These are phyloP conservation scores for Daldinia eschscholtzii DNA, from an alignment of 2,329 filamentous ascomycete species.

Conservation along the genomic window DNA sequence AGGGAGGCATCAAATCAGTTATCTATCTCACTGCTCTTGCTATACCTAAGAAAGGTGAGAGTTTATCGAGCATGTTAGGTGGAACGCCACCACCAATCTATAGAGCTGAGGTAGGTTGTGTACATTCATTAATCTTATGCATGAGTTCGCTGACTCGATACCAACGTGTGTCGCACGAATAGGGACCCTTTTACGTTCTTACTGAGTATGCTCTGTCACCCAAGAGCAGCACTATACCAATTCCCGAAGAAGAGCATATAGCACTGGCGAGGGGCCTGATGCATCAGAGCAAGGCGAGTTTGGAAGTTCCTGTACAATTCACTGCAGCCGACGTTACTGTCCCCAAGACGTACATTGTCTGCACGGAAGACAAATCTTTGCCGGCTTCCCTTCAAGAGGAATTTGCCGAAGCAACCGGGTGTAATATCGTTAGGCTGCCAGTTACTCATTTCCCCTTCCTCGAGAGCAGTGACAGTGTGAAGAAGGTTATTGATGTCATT, in stretches of 20 bases:
- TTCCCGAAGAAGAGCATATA: conserved; percentile 17
- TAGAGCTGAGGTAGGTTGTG: conserved; percentile 31
- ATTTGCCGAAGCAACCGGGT: conserved; percentile 41
- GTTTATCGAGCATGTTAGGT: conserved; percentile 35
- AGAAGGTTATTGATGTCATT: conserved; percentile 34
- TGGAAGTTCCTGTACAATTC: conserved; percentile 33
- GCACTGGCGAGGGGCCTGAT: conserved; percentile 29
- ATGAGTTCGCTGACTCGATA: not conserved
- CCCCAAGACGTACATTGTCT: conserved; percentile 49
- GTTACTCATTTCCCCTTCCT: conserved; percentile 45
- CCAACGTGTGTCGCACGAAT: not conserved
- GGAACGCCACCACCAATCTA: conserved; percentile 37
- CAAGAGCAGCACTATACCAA: not conserved
- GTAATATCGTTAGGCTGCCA: conserved; percentile 39
- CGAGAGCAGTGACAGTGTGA: conserved; percentile 30
- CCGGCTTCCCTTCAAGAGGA: conserved; percentile 41
- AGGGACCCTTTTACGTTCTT: conserved; percentile 40
- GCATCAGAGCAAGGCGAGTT: conserved; percentile 35
- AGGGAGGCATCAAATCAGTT: conserved; percentile 50
- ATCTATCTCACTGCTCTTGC: conserved; percentile 50
- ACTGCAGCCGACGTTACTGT: conserved; percentile 45
- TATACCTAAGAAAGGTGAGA: conserved; percentile 41
- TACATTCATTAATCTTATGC: not conserved
- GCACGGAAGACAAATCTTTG: conserved; percentile 43
- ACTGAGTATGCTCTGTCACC: conserved; percentile 28